These are phyloP conservation scores for Mycena chlorophos DNA, from an alignment of 768 basidiomycete genomes.

Conservation along the genomic window DNA sequence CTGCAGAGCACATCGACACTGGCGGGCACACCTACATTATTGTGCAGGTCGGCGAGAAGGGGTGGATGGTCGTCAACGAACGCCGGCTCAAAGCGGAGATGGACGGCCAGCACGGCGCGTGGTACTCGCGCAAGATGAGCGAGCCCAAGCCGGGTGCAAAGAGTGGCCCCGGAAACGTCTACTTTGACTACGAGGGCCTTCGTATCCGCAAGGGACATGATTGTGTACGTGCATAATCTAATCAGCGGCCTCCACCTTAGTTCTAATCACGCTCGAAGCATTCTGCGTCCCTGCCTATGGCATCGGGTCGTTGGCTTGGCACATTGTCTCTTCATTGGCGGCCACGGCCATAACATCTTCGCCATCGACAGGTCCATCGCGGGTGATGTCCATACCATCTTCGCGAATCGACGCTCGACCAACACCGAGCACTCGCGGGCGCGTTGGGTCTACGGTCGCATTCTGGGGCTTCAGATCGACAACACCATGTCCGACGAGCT, in stretches of 20 bases:
- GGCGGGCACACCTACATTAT: background rate
- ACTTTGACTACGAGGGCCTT: too few species aligned
- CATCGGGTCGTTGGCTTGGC: background rate
- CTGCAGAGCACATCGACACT: background rate
- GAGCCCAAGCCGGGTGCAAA: background rate
- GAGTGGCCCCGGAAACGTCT: too few species aligned
- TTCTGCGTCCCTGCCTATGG: background rate
- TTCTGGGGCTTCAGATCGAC: background rate
- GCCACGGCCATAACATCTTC: background rate
- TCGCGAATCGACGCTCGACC: background rate
- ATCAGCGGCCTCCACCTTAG: too few species aligned
- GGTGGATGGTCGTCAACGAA: background rate
- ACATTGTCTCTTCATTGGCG: background rate
- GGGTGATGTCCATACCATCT: background rate
- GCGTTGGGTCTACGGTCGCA: background rate
- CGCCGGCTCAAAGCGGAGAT: background rate
- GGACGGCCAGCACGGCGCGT: background rate
- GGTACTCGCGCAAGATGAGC: background rate
- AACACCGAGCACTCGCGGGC: background rate
- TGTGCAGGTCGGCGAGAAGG: background rate
- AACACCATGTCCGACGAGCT: background rate
- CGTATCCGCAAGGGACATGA: too few species aligned
- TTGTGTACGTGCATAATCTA: too few species aligned
- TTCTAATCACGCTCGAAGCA: too few species aligned
- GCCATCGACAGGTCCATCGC: background rate